Base-by-base conservation (phyloP, 192 early-diverging fungal genomes). In the Dissophora globulifera region DNA sequence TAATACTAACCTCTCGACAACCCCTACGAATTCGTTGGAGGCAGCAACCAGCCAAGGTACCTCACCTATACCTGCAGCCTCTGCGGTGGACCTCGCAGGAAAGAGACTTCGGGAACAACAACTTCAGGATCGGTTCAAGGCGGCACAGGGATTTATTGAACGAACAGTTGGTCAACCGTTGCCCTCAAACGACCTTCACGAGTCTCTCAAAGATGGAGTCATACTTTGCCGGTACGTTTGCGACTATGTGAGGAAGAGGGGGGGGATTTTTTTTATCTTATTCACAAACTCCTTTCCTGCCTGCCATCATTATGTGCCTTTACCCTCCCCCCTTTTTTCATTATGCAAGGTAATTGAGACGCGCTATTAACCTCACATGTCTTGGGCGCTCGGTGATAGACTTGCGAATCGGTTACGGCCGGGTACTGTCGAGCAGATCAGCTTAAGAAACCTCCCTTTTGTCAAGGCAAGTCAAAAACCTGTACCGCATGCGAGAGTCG, bases 371-470 rank as follows among this genome's bases (percentile, higher is more conserved):
- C 50, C 50, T 48, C 42, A 53, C 22, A 31, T 53, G 46, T 56
- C 35, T 50, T 12, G 35, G 40, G 13, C n/a, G n/a, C 29, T 26
- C 13, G 3, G 48, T 25, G 17, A 26, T 19, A 90, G 88, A 17
- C 56, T 95, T 29, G 89, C 93, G 67, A 95, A 95, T 82, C 83
- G 84, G 56, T 78, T 95, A 49, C 78, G 86, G 23, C 94, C 94
- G 11, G 88, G 85, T 8, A 90, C 84, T 16, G 88, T 95, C 35
- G 84, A 85, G 63, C 82, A 85, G 64, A 91, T 95, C 55, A 90
- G 88, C 69, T 81, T 82, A 42, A 89, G 85, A 46, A 82, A 87
- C 48, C 64, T 90, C 15, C 91, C 94, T 16, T 95, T 95, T 76
- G 81, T 90, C 26, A 88, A 92, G 80, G 87, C 85, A 79, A 67